These are phyloP conservation scores for Tulasnella sp. DNA, from an alignment of 768 basidiomycete genomes.

Conservation along the genomic window DNA sequence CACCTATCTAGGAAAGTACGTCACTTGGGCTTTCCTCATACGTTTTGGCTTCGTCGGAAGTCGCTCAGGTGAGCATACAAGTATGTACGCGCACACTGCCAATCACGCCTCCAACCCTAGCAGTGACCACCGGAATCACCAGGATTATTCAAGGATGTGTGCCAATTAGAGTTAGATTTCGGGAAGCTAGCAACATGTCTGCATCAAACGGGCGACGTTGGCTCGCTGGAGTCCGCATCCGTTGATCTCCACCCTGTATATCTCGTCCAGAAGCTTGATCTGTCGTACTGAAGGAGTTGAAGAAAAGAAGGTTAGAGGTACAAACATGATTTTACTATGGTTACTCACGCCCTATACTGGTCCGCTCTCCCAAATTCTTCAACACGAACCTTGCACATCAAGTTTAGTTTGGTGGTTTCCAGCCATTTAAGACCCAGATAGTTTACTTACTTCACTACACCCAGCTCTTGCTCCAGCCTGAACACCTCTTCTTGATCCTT, in stretches of 20 bases:
- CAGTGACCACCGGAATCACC: too few relatives aligned
- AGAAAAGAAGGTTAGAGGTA: neutral
- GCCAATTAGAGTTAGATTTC: too few relatives aligned
- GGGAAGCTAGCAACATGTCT: too few relatives aligned
- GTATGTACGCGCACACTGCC: too few relatives aligned
- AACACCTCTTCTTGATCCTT: neutral
- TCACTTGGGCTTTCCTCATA: too few relatives aligned
- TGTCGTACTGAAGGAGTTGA: neutral
- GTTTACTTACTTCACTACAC: neutral
- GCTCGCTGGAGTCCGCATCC: neutral
- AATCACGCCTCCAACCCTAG: too few relatives aligned
- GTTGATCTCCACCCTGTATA: neutral
- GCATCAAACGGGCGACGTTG: too few relatives aligned
- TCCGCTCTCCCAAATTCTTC: slow-evolving; percentile 3
- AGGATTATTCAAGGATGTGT: too few relatives aligned
- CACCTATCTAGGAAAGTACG: too few relatives aligned
- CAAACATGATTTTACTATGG: neutral
- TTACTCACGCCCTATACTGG: neutral
- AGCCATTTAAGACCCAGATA: neutral
- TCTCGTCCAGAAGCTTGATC: neutral
- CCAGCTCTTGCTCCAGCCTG: neutral
- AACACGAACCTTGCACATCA: neutral
- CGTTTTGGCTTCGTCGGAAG: too few relatives aligned
- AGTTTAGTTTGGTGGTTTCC: neutral
- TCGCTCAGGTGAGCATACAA: too few relatives aligned